phyloP scores from a whole-genome alignment of 108 stramenopile species.

The Asterionellopsis glacialis region DNA sequence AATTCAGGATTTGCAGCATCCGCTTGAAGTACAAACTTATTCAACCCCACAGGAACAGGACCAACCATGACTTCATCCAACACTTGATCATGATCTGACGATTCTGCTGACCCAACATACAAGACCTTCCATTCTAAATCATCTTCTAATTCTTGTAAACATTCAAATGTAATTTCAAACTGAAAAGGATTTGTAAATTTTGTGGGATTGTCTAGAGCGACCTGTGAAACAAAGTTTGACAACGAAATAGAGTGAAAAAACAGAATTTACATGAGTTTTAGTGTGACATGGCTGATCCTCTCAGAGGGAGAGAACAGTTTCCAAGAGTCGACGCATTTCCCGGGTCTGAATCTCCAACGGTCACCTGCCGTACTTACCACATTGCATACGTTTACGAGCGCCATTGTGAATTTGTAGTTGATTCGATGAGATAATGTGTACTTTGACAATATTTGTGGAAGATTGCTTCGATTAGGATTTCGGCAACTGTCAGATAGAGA shows the following conservation, averaged over 20 bases:
- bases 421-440: no score
- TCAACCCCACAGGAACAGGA: constrained; percentile 92
- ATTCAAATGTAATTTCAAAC: constrained; percentile 99
- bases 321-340: neutral
- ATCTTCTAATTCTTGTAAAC: constrained; percentile 79
- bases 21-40: constrained; percentile 90
- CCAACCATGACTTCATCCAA: constrained; percentile 97
- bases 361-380: constrained; percentile 54
- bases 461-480: no score
- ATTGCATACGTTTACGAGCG: constrained; percentile 77
- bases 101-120: constrained; percentile 94
- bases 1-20: constrained; percentile 82
- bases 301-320: neutral
- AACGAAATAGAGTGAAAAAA: constrained; percentile 6
- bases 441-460: no score
- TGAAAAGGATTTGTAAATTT: constrained; percentile 89
- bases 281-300: neutral
- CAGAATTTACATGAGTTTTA: neutral
- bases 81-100: constrained; percentile 78
- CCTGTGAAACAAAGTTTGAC: constrained; percentile 30
- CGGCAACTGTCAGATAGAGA: no score
- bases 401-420: constrained; percentile 36
- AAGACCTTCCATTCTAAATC: constrained; percentile 96
- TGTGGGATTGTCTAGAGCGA: constrained; percentile 94
- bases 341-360: neutral